Evolutionary conservation across 2,329 filamentous ascomycete genomes (phyloP).

Genomic region (Cryphonectria japonica): DNA sequence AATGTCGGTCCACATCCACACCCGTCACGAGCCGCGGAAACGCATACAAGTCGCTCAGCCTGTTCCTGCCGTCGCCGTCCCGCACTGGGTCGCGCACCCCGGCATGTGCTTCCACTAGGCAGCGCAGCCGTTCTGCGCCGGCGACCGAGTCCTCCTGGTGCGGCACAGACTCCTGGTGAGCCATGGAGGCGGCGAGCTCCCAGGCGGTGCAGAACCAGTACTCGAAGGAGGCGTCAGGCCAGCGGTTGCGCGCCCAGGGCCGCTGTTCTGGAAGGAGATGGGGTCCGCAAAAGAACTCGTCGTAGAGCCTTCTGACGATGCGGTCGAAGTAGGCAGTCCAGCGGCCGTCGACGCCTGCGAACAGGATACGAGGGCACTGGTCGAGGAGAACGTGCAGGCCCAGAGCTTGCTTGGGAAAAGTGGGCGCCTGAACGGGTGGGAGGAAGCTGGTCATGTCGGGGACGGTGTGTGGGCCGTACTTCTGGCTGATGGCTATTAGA

Average conservation of each 20-base stretch:
- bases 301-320: slow-evolving; percentile 31
- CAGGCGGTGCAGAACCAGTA: slow-evolving; percentile 35
- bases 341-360: slow-evolving; percentile 34
- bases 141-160: slow-evolving; percentile 28
- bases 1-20: background rate
- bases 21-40: slow-evolving; percentile 26
- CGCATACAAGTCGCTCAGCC: slow-evolving; percentile 34
- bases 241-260: slow-evolving; percentile 31
- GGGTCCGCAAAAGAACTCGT: slow-evolving; percentile 18
- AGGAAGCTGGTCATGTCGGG: slow-evolving; percentile 35
- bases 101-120: slow-evolving; percentile 31
- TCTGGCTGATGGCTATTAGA: slow-evolving; percentile 33
- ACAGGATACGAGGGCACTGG: slow-evolving; percentile 34
- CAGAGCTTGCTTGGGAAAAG: slow-evolving; percentile 35
- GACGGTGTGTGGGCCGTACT: slow-evolving; percentile 32
- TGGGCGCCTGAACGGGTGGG: slow-evolving; percentile 30
- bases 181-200: slow-evolving; percentile 34
- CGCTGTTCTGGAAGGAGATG: slow-evolving; percentile 9
- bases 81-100: slow-evolving; percentile 32
- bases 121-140: slow-evolving; percentile 34
- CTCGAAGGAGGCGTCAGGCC: slow-evolving; percentile 32
- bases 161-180: slow-evolving; percentile 33
- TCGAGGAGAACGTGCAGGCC: slow-evolving; percentile 38
- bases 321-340: slow-evolving; percentile 37
- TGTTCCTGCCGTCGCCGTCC: slow-evolving; percentile 25